Percentiles rank a stretch among this genome's conserved stretches.
These are phyloP conservation scores for Magnaporthiopsis incrustans DNA, from an alignment of 2,329 filamentous ascomycete genomes.

Conservation along the genomic window DNA sequence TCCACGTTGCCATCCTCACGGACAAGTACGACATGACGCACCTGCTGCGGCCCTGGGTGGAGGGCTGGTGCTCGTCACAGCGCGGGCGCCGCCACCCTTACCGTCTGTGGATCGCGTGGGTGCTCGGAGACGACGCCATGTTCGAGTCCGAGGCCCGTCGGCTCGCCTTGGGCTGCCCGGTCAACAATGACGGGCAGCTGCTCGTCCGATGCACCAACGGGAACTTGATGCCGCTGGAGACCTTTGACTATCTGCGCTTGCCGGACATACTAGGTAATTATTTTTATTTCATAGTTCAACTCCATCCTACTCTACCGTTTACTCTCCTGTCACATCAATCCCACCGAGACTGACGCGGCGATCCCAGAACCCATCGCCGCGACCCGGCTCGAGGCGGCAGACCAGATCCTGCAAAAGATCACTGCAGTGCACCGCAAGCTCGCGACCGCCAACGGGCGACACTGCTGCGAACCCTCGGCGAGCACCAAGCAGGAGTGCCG, in stretches of 20 bases:
- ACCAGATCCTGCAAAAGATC: constrained; percentile 6
- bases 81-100: constrained; percentile 16
- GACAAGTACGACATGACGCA: constrained; percentile 23
- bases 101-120: constrained; percentile 23
- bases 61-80: constrained; percentile 13
- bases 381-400: not conserved
- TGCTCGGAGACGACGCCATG: constrained; percentile 18
- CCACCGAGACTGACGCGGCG: not conserved
- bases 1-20: constrained; percentile 19
- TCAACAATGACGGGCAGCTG: constrained; percentile 4
- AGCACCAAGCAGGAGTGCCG: constrained; percentile 3
- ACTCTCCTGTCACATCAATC: too few relatives aligned
- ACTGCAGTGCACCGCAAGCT: constrained; percentile 4
- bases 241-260: constrained; percentile 5
- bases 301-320: too few relatives aligned
- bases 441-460: constrained; percentile 4
- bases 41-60: constrained; percentile 19
- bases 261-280: constrained; percentile 5
- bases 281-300: too few relatives aligned
- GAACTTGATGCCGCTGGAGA: constrained; percentile 1
- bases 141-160: constrained; percentile 13
- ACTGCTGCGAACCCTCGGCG: constrained; percentile 3
- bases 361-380: constrained; percentile 5
- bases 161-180: not conserved
- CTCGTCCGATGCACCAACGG: constrained; percentile 5